Percentiles rank a stretch among this genome's conserved stretches.
Conservation (phyloP, 2,329 filamentous ascomycete species). For the Penicillium sp. region DNA sequence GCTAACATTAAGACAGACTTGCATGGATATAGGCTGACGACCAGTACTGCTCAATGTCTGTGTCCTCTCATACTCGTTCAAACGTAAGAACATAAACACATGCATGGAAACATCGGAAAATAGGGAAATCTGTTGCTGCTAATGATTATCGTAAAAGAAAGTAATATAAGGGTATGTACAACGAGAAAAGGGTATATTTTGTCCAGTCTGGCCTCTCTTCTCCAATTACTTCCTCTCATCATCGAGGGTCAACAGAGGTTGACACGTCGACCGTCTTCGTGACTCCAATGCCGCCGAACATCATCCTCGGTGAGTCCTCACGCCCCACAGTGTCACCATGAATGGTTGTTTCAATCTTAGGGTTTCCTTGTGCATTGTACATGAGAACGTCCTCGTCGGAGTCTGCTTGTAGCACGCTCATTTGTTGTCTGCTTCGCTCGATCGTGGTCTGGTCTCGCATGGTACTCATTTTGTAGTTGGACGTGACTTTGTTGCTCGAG, state of each 20-base stretch:
- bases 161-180: neutral
- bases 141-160: too few relatives aligned
- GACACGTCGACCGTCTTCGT: slow-evolving; percentile 33
- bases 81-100: too few relatives aligned
- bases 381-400: slow-evolving; percentile 32
- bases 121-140: too few relatives aligned
- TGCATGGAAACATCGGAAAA: too few relatives aligned
- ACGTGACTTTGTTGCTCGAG: slow-evolving; percentile 25
- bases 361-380: slow-evolving; percentile 27
- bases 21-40: too few relatives aligned
- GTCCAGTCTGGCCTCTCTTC: neutral
- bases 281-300: slow-evolving; percentile 25
- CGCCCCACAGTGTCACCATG: slow-evolving; percentile 15
- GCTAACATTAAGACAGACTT: too few relatives aligned
- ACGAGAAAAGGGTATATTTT: neutral
- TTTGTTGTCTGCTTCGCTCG: slow-evolving; percentile 16
- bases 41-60: too few relatives aligned
- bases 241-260: slow-evolving; percentile 15
- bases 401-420: slow-evolving; percentile 18
- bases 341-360: slow-evolving; percentile 31
- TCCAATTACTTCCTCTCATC: neutral
- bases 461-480: slow-evolving; percentile 24
- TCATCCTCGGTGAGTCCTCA: neutral
- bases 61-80: too few relatives aligned
- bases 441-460: slow-evolving; percentile 16